phyloP scores from a whole-genome alignment of 2,329 filamentous ascomycete genomes.

The Bipolaris gigantea region DNA sequence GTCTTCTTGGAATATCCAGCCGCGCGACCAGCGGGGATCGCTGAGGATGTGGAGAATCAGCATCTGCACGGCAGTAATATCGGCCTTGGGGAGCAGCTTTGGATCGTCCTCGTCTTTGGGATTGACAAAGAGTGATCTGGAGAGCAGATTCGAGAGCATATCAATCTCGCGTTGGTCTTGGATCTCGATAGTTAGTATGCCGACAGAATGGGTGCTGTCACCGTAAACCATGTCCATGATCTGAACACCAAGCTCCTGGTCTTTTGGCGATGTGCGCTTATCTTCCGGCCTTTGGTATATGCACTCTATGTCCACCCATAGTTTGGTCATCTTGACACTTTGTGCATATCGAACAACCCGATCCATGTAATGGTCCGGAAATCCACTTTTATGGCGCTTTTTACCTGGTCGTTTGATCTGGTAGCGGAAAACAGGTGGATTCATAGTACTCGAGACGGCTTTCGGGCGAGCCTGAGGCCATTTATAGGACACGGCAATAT shows the following conservation, averaged over 20 bases:
- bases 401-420: constrained; percentile 6
- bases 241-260: constrained; percentile 17
- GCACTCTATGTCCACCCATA: constrained; percentile 28
- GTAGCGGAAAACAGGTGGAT: constrained; percentile 10
- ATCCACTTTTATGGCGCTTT: constrained; percentile 14
- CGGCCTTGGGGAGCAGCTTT: background rate
- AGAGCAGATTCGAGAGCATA: constrained; percentile 11
- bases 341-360: constrained; percentile 21
- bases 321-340: background rate
- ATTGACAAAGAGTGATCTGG: constrained; percentile 5
- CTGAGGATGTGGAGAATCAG: constrained; percentile 18
- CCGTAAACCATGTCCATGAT: constrained; percentile 28
- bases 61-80: constrained; percentile 7
- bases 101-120: background rate
- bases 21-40: constrained; percentile 23
- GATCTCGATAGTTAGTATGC: constrained; percentile 16
- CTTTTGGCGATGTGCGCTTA: background rate
- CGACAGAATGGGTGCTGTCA: constrained; percentile 11
- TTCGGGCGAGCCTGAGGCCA: constrained; percentile 5
- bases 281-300: constrained; percentile 23
- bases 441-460: background rate
- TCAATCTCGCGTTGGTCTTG: constrained; percentile 12
- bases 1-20: constrained; percentile 32
- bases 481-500: constrained; percentile 25
- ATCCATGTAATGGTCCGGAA: constrained; percentile 24